These are phyloP conservation scores for Platismatia glauca DNA, from an alignment of 495 filamentous ascomycete genomes.

Conservation along the genomic window DNA sequence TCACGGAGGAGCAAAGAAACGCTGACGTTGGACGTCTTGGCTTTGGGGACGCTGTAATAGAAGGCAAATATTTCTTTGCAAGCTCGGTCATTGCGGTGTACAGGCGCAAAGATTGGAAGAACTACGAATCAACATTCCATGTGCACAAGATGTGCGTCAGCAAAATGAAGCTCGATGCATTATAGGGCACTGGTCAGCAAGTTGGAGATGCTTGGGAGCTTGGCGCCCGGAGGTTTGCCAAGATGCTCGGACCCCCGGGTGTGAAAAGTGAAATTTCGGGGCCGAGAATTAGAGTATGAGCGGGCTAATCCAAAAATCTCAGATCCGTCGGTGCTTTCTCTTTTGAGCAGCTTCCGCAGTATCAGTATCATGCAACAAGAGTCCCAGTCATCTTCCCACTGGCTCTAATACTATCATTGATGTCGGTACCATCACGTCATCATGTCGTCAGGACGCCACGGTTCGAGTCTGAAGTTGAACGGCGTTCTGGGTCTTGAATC, in stretches of 20 bases:
- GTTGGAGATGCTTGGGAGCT: neutral
- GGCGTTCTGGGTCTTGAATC: neutral
- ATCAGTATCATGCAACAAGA: neutral
- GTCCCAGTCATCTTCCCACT: neutral
- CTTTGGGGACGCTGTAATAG: no score
- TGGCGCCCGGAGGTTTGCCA: neutral
- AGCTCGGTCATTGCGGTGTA: no score
- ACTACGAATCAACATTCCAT: no score
- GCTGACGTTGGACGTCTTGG: no score
- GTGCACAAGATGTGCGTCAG: no score
- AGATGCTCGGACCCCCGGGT: neutral
- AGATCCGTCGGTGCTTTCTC: neutral
- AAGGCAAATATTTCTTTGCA: no score
- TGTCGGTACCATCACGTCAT: neutral
- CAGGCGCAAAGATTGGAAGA: no score
- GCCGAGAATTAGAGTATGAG: neutral
- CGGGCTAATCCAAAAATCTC: neutral
- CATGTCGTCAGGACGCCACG: neutral
- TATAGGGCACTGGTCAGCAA: neutral
- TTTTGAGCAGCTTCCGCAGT: neutral
- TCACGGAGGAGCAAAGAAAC: no score
- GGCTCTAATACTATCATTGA: no score
- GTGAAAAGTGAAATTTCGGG: neutral
- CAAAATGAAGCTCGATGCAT: no score
- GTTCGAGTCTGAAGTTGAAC: neutral